Percentiles rank a stretch among this genome's conserved stretches.
Conservation (phyloP, 2,329 filamentous ascomycete genomes). For the Hymenoscyphus infarciens region DNA sequence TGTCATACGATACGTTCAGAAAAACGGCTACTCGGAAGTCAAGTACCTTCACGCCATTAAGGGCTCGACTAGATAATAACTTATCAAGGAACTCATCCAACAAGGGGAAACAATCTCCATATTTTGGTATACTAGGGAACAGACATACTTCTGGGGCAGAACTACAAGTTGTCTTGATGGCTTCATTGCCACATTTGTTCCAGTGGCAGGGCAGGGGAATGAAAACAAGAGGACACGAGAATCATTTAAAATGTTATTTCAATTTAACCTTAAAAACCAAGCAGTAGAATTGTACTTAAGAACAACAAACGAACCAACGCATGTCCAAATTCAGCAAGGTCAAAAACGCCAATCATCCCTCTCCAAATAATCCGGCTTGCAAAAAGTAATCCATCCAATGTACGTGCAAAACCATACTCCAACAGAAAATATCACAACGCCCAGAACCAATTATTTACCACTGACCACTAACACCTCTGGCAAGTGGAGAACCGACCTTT, state of each 20-base stretch:
- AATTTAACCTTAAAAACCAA: conserved; percentile 1
- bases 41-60: too few relatives aligned
- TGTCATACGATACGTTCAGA: too few relatives aligned
- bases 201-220: too few relatives aligned
- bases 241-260: neutral
- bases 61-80: too few relatives aligned
- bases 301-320: neutral
- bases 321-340: neutral
- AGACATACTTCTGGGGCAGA: too few relatives aligned
- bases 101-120: too few relatives aligned
- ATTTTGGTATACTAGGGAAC: too few relatives aligned
- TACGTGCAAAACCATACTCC: neutral
- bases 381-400: neutral
- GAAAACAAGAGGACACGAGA: too few relatives aligned
- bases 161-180: too few relatives aligned
- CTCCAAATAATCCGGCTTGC: neutral
- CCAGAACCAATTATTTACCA: neutral
- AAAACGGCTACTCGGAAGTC: too few relatives aligned
- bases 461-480: conserved; percentile 38
- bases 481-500: conserved; percentile 69
- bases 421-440: neutral
- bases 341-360: neutral
- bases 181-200: too few relatives aligned
- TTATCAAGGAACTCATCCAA: too few relatives aligned
- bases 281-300: neutral